phyloP scores from a whole-genome alignment of 2,329 filamentous ascomycete species.

The Aphanoascus verrucosus region DNA sequence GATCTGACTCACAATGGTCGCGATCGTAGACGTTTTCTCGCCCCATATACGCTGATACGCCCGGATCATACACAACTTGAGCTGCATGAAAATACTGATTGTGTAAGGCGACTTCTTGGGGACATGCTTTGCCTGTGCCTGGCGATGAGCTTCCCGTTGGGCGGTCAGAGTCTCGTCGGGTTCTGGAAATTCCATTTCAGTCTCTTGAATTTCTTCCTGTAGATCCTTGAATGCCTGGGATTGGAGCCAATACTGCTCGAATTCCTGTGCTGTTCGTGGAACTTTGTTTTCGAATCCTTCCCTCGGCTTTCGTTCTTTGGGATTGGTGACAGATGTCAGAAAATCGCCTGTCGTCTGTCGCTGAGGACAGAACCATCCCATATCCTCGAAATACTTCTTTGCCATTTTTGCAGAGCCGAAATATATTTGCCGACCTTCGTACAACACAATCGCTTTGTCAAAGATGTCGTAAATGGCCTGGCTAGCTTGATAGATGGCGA shows the following conservation, averaged over 20 bases:
- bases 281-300: conserved; percentile 51
- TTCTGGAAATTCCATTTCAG: conserved; percentile 24
- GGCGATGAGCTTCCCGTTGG: conserved; percentile 25
- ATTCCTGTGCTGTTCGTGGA: conserved; percentile 58
- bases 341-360: conserved; percentile 62
- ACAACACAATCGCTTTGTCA: conserved; percentile 63
- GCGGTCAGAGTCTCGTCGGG: conserved; percentile 25
- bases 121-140: conserved; percentile 30
- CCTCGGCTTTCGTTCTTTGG: conserved; percentile 46
- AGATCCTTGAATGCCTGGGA: conserved; percentile 26
- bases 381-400: conserved; percentile 54
- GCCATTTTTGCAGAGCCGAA: conserved; percentile 55
- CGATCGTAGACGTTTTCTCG: conserved; percentile 64
- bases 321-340: conserved; percentile 57
- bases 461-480: conserved; percentile 51
- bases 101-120: conserved; percentile 53
- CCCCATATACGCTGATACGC: conserved; percentile 65
- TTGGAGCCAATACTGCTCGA: conserved; percentile 44
- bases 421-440: conserved; percentile 68
- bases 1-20: conserved; percentile 55
- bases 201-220: conserved; percentile 27
- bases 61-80: conserved; percentile 69
- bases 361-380: conserved; percentile 57
- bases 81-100: conserved; percentile 64
- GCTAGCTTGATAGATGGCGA: conserved; percentile 49